Evolutionary conservation across 2,329 filamentous ascomycete species (phyloP).

Genomic region (Colletotrichum neosansevieriae): DNA sequence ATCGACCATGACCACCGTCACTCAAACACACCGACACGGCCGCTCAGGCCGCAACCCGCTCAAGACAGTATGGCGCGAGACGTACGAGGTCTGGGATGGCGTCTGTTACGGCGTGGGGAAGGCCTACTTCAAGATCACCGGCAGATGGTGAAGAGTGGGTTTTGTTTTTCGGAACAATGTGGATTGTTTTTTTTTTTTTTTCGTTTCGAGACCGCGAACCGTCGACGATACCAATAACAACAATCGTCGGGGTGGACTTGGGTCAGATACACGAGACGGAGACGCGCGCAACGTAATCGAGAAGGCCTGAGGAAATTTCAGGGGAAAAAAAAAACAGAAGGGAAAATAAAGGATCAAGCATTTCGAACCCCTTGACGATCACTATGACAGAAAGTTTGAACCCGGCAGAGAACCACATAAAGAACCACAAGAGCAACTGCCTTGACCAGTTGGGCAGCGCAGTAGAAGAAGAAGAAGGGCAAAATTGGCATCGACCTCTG

Average conservation of each 20-base stretch:
- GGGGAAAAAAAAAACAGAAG: not conserved
- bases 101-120: constrained; percentile 55
- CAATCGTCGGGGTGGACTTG: too few species aligned
- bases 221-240: not conserved
- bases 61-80: constrained; percentile 47
- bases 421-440: not conserved
- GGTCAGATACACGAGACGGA: not conserved
- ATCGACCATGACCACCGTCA: constrained; percentile 65
- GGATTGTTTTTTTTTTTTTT: too few species aligned
- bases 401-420: not conserved
- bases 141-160: constrained; percentile 27
- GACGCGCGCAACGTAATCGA: not conserved
- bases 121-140: constrained; percentile 51
- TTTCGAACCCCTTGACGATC: not conserved
- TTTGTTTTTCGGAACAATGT: too few species aligned
- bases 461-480: not conserved
- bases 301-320: not conserved
- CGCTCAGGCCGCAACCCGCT: constrained; percentile 54
- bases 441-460: not conserved
- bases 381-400: not conserved
- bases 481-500: not conserved
- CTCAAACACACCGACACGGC: constrained; percentile 71
- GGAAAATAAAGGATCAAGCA: constrained; percentile 10
- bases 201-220: not conserved
- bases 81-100: constrained; percentile 54